Base-by-base conservation (phyloP, 116 monocot species). In the Trichopus zeylanicus region DNA sequence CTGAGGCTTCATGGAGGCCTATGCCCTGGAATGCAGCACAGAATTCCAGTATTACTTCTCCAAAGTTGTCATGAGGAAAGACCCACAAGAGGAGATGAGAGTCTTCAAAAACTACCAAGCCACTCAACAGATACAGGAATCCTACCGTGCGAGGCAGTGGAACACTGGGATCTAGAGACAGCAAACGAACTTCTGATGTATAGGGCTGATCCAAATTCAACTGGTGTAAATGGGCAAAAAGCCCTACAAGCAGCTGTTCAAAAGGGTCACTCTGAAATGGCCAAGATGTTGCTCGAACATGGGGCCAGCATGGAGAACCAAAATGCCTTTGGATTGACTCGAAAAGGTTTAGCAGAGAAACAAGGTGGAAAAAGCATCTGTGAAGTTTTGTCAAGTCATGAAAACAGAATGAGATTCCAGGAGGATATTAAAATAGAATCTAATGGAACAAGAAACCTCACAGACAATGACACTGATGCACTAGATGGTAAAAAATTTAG, bases 1-100 rank as follows among this genome's bases (percentile, higher is more conserved):
- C 46, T 82, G 38, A 70, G 65, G 64, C 24, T 70, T 51, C 66
- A 76, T 21, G 70, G 53, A 67, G 65, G 63, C 30, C 51, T 48
- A 47, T 48, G 26, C 16, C 18, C 31, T 18, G 53, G 53, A 70
- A 8, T 56, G 26, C 61, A 64, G 18, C 65, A 60, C 31, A 65
- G 51, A 31, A 75, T 65, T 55, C 32, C 57, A 59, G 25, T n/a
- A 49, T 33, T 68, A 29, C 20, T 52, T 20, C 31, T 55, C 21
- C 34, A 28, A 27, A 61, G 73, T 73, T 51, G 34, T 56, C 48
- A 66, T 32, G 60, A 70, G 46, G 61, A 53, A 21, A 57, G 66
- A 56, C n/a, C n/a, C n/a, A n/a, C n/a, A n/a, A n/a, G 32, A 25
- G n/a, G 26, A 46, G 11, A 42, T n/a, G n/a, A n/a, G 42, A 42